Conservation (phyloP, 2,329 filamentous ascomycete species). For the Aureobasidium sp. region DNA sequence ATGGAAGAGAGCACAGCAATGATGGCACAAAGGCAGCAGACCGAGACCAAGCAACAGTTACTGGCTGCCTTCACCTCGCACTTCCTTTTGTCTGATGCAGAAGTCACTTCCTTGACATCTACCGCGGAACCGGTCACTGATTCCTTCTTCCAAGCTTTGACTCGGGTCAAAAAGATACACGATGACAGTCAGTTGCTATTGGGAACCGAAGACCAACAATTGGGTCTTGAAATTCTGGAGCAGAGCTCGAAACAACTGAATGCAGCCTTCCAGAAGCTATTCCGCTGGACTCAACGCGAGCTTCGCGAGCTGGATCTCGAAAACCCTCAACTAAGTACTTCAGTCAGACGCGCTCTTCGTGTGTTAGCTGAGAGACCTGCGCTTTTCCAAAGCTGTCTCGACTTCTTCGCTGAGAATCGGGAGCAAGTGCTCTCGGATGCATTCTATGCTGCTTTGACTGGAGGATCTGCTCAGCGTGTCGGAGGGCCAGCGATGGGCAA, state of each 20-base stretch:
- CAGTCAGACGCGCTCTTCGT: constrained; percentile 73
- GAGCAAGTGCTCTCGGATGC: constrained; percentile 80
- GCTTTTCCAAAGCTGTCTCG: constrained; percentile 86
- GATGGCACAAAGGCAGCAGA: constrained; percentile 61
- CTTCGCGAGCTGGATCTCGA: constrained; percentile 90
- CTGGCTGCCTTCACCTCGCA: constrained; percentile 70
- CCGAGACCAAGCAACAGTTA: constrained; percentile 72
- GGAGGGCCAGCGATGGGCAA: constrained; percentile 45
- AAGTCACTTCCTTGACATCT: constrained; percentile 65
- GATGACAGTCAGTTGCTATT: constrained; percentile 83
- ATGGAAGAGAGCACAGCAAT: constrained; percentile 69
- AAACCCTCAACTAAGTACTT: constrained; percentile 81
- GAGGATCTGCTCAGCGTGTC: constrained; percentile 48
- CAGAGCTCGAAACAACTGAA: constrained; percentile 81
- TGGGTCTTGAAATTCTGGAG: constrained; percentile 87
- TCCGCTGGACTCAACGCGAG: constrained; percentile 88
- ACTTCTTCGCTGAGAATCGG: constrained; percentile 84
- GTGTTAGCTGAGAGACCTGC: constrained; percentile 84
- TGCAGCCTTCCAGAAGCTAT: constrained; percentile 87
- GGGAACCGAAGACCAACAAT: constrained; percentile 78
- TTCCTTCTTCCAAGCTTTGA: constrained; percentile 68
- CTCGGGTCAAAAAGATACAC: constrained; percentile 76
- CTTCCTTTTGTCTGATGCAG: constrained; percentile 77
- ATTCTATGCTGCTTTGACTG: constrained; percentile 82
- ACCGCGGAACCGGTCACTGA: constrained; percentile 77